Evolutionary conservation across 352 stramenopile genomes (phyloP).

Genomic region (Globisporangium heterothallicum): DNA sequence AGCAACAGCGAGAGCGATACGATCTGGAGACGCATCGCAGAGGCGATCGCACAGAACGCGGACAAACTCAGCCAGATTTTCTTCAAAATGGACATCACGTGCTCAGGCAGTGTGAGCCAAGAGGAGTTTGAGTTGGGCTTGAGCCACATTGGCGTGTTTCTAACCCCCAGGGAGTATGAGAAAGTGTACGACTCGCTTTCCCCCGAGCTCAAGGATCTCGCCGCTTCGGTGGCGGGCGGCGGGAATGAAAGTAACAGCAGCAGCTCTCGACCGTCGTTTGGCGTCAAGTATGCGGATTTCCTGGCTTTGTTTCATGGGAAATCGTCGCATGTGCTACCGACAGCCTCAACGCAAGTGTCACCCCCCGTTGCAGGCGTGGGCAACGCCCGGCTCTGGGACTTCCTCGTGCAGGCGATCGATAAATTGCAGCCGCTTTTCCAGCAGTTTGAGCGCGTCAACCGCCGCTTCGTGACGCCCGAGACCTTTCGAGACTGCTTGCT

Average conservation of each 20-base stretch:
- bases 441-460: constrained; percentile 50
- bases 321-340: constrained; percentile 23
- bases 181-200: constrained; percentile 54
- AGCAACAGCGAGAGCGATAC: constrained; percentile 32
- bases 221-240: neutral
- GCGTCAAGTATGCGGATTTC: constrained; percentile 63
- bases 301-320: constrained; percentile 38
- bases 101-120: constrained; percentile 47
- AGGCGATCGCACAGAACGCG: constrained; percentile 36
- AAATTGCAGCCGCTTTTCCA: constrained; percentile 42
- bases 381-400: constrained; percentile 56
- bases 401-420: constrained; percentile 45
- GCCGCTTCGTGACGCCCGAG: constrained; percentile 45
- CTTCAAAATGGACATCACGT: constrained; percentile 75
- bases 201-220: constrained; percentile 24
- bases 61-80: constrained; percentile 76
- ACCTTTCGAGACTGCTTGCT: constrained; percentile 59
- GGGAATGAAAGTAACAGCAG: constrained; percentile 8
- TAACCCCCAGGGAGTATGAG: constrained; percentile 61
- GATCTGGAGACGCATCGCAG: constrained; percentile 54
- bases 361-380: constrained; percentile 38
- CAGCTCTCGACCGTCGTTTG: constrained; percentile 14
- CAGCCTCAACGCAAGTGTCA: constrained; percentile 36
- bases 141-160: constrained; percentile 67
- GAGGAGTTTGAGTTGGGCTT: constrained; percentile 70